A percentile compares a stretch with the other conserved stretches of the same genome.
These are phyloP conservation scores for Trapa bicornis DNA, from an alignment of 345 rosid species.

Conservation along the genomic window DNA sequence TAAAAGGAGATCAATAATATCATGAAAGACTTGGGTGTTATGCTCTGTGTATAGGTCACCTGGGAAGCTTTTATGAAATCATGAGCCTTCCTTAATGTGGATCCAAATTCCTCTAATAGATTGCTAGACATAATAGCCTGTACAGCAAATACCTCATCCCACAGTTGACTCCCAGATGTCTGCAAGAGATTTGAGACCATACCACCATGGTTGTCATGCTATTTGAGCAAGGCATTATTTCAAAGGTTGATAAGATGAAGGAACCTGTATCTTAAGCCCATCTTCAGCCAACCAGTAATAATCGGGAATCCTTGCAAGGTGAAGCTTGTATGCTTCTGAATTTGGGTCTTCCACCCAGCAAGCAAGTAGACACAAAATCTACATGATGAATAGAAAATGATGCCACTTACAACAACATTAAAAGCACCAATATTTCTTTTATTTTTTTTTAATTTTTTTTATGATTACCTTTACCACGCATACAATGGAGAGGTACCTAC, in stretches of 20 bases:
- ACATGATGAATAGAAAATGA: not conserved
- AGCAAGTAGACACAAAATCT: slow-evolving; percentile 43
- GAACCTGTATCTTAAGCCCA: slow-evolving; percentile 52
- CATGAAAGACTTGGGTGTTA: not conserved
- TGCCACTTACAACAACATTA: too few relatives aligned
- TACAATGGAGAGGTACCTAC: slow-evolving; percentile 43
- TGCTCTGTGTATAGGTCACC: slow-evolving; percentile 17
- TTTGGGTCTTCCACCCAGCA: slow-evolving; percentile 62
- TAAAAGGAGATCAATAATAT: not conserved
- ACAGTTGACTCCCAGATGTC: slow-evolving; percentile 51
- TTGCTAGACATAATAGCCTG: slow-evolving; percentile 47
- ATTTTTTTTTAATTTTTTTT: too few relatives aligned
- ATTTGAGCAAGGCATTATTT: not conserved
- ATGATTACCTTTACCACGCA: slow-evolving; percentile 41
- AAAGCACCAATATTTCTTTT: not conserved
- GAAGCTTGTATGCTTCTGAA: slow-evolving; percentile 42
- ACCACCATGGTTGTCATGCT: not conserved
- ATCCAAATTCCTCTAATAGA: slow-evolving; percentile 23
- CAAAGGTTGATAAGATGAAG: not conserved
- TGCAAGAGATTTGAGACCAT: slow-evolving; percentile 7
- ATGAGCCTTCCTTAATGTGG: slow-evolving; percentile 47
- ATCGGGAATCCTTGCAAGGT: slow-evolving; percentile 53
- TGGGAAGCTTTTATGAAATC: slow-evolving; percentile 46
- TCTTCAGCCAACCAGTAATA: slow-evolving; percentile 70
- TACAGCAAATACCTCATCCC: slow-evolving; percentile 53